Evolutionary conservation across 225 moss, liverwort and hornwort genomes (phyloP).

Genomic region (Physcomitrium patens): DNA sequence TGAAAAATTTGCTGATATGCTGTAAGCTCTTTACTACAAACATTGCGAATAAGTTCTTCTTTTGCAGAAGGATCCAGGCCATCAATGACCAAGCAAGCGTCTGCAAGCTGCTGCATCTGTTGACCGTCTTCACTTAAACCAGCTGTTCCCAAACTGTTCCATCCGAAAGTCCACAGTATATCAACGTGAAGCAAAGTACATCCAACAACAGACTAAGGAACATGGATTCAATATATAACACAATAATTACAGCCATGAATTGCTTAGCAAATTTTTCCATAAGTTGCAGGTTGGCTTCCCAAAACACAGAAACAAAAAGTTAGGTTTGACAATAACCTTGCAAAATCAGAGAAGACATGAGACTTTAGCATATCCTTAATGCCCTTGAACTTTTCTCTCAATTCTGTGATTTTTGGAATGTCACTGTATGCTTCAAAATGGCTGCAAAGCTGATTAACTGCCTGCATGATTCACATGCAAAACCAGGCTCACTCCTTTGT

Average conservation of each 20-base stretch:
- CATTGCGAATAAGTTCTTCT: constrained; percentile 81
- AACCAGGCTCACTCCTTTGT: constrained; percentile 9
- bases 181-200: constrained; percentile 22
- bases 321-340: constrained; percentile 50
- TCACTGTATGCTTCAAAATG: constrained; percentile 94
- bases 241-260: not conserved
- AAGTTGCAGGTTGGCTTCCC: no score
- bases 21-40: constrained; percentile 88
- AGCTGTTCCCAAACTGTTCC: constrained; percentile 70
- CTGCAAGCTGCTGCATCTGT: constrained; percentile 90
- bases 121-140: constrained; percentile 85
- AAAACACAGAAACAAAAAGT: constrained; percentile 18
- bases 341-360: constrained; percentile 87
- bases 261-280: constrained; percentile 3
- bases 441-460: constrained; percentile 80
- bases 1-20: constrained; percentile 92
- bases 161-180: constrained; percentile 1
- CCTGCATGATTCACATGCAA: constrained; percentile 47
- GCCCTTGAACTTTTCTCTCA: constrained; percentile 80
- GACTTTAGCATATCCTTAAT: constrained; percentile 79
- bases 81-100: constrained; percentile 84
- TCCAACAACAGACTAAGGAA: constrained; percentile 17
- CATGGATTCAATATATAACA: not conserved
- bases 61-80: constrained; percentile 79
- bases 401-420: constrained; percentile 79